These are phyloP conservation scores for Tricholoma saponaceum DNA, from an alignment of 768 basidiomycete genomes.

Conservation along the genomic window DNA sequence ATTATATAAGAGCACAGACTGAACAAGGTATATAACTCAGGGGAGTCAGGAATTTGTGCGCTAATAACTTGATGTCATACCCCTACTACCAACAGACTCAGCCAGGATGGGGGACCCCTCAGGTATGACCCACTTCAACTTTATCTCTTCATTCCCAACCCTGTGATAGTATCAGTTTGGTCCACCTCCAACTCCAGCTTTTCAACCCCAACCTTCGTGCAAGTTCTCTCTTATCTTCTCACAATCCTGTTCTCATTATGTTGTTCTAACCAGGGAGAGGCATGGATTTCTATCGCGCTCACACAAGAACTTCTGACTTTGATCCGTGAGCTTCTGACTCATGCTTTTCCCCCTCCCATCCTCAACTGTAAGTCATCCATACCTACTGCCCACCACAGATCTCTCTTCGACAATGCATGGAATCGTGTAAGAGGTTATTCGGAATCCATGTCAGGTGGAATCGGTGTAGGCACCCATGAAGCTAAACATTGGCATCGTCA, in stretches of 20 bases:
- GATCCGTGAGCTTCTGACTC: constrained; percentile 38
- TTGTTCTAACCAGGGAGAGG: constrained; percentile 47
- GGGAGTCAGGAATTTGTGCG: too few relatives aligned
- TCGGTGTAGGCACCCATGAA: constrained; percentile 54
- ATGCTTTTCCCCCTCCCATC: not conserved
- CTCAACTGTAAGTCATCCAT: constrained; percentile 8
- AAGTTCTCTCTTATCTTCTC: constrained; percentile 20
- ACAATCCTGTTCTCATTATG: constrained; percentile 14
- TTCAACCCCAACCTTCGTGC: constrained; percentile 54
- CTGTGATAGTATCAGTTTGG: constrained; percentile 38
- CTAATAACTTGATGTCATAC: constrained; percentile 32
- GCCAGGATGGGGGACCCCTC: constrained; percentile 49
- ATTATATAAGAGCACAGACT: too few relatives aligned
- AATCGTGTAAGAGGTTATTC: constrained; percentile 40
- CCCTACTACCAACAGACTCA: constrained; percentile 37
- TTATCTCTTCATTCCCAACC: not conserved
- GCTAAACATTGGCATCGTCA: constrained; percentile 63
- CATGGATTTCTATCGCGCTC: constrained; percentile 59
- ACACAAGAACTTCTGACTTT: constrained; percentile 45
- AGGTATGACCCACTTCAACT: constrained; percentile 20
- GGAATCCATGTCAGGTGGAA: constrained; percentile 21
- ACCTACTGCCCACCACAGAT: constrained; percentile 37
- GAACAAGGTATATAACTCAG: too few relatives aligned
- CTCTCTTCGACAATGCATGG: constrained; percentile 54
- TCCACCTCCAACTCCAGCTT: constrained; percentile 34